Evolutionary conservation across 2,329 filamentous ascomycete genomes (phyloP), one percentile per base, ranked within the genome.

Genomic region (Colletotrichum cordylinicola): DNA sequence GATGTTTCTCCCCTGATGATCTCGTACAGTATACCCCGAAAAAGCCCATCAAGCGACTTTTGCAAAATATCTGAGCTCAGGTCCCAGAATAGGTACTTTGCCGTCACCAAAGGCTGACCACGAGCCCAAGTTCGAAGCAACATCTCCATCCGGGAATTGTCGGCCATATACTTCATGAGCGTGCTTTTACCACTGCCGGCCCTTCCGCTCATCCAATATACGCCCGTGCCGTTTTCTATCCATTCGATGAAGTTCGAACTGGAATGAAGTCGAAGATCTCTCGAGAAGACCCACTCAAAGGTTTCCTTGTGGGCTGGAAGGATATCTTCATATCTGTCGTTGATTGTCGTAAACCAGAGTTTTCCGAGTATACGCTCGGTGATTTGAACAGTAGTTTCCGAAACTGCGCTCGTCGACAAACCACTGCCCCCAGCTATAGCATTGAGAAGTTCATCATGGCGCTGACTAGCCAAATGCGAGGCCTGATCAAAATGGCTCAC

Each of bases 381-480:
- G 2, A 18, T 10, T n/a, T n/a, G n/a, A n/a, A n/a, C n/a, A n/a
- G n/a, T n/a, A n/a, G n/a, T 4, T 15, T 13, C 2, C 12, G 33
- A 1, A 35, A 1, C 12, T 3, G 2, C 0, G 5, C 33, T 35
- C 4, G 2, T 6, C 4, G 0, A 5, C 1, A 1, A 2, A 2
- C 33, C 5, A 15, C 12, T 3, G 4, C 33, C 2, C 4, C 12
- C 33, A 2, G 12, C 12, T 35, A 66, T 31, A 6, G 62, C 62
- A 8, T 52, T 21, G 7, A 66, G 62, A 0, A 66, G 24, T 9
- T 64, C 33, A 3, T 13, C 60, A 27, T 64, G 60, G 2, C 60
- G 60, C 5, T 64, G 60, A 35, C 5, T 15, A 15, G 33, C 33
- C 33, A 35, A 35, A 6, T 35, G 12, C 2, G 33, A 13, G 33